Evolutionary conservation across 1,284 basidiomycete species (phyloP).

Genomic region (Puccinia coronata): DNA sequence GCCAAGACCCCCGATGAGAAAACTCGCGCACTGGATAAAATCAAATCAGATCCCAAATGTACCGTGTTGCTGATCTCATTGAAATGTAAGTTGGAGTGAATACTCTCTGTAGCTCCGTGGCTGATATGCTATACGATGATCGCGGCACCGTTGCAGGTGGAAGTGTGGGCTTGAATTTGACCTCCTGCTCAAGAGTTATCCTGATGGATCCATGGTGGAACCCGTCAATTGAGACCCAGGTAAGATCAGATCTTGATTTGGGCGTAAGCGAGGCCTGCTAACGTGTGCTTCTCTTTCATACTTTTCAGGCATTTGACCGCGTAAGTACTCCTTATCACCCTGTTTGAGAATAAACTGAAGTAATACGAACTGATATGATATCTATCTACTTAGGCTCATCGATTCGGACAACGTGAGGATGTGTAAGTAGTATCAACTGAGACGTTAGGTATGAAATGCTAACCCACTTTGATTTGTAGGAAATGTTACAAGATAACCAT

Average conservation of each 20-base stretch:
- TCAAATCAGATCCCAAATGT: constrained; percentile 28
- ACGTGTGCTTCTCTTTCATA: neutral
- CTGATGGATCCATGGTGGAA: constrained; percentile 52
- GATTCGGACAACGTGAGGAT: constrained; percentile 46
- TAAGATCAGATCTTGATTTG: constrained; percentile 5
- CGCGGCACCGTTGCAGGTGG: constrained; percentile 19
- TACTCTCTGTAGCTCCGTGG: no score
- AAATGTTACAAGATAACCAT: constrained; percentile 47
- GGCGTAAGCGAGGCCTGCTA: neutral
- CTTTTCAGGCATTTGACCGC: constrained; percentile 41
- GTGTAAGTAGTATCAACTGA: constrained; percentile 44
- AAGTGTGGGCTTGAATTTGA: constrained; percentile 77
- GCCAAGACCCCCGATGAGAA: constrained; percentile 33
- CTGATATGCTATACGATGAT: no score
- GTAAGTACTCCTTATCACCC: neutral
- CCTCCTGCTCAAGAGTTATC: constrained; percentile 67
- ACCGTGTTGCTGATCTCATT: constrained; percentile 42
- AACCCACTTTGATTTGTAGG: neutral
- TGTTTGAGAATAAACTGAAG: neutral
- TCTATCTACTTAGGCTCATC: constrained; percentile 30
- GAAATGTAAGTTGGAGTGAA: constrained; percentile 14
- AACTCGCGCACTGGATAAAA: constrained; percentile 23
- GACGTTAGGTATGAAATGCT: no score
- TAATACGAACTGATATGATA: neutral
- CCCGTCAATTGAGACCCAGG: constrained; percentile 38